Percentiles rank a stretch among this genome's conserved stretches.
phyloP scores from a whole-genome alignment of 768 basidiomycete species.

The Amanita polypyramis region DNA sequence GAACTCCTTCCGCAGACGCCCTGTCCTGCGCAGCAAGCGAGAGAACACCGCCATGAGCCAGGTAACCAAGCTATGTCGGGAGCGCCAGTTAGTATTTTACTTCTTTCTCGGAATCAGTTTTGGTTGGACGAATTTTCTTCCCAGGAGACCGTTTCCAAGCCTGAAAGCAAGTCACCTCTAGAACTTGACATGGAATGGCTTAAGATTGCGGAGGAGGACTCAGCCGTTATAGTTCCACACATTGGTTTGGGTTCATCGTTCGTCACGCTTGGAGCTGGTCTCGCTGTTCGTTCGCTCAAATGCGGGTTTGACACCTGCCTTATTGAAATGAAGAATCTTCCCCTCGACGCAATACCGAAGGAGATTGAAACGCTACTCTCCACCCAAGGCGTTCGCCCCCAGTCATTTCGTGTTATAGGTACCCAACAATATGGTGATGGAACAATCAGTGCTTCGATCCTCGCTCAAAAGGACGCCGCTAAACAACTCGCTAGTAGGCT shows the following conservation, averaged over 20 bases:
- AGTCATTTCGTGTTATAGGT: background rate
- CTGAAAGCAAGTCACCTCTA: background rate
- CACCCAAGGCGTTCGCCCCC: conserved; percentile 1
- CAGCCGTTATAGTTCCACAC: conserved; percentile 7
- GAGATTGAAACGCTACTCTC: conserved; percentile 7
- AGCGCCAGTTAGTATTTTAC: background rate
- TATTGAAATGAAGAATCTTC: conserved; percentile 9
- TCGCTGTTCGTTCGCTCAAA: conserved; percentile 9
- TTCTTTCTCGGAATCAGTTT: background rate
- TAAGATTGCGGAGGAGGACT: conserved; percentile 4
- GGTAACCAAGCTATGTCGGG: background rate
- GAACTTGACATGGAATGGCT: conserved; percentile 1
- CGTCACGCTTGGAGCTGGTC: conserved; percentile 11
- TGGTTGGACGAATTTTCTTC: background rate
- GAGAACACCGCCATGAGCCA: background rate
- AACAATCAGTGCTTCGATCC: background rate
- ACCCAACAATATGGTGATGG: conserved; percentile 5
- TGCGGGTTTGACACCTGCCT: conserved; percentile 12
- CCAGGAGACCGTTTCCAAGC: background rate
- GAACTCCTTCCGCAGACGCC: background rate
- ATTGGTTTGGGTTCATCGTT: conserved; percentile 9
- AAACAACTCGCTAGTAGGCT: background rate
- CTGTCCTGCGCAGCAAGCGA: background rate
- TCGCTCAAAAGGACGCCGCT: conserved; percentile 1
- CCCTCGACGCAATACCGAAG: background rate